phyloP scores from a whole-genome alignment of 352 stramenopile genomes.

The Phytophthora kernoviae region DNA sequence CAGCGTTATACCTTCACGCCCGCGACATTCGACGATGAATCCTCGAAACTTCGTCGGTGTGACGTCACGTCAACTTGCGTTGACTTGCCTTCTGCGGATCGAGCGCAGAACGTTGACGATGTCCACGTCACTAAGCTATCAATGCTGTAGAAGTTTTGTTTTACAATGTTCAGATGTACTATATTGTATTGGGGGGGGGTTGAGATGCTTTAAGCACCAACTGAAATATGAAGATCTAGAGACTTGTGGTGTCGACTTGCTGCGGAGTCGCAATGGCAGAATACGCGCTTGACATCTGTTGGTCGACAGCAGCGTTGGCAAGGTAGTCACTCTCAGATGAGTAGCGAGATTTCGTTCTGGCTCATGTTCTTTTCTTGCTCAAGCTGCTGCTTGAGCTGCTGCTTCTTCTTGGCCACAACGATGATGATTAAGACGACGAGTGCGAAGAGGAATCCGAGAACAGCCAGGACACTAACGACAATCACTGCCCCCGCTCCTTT shows the following conservation, averaged over 20 bases:
- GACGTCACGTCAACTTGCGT: too few species aligned
- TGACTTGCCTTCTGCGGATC: too few species aligned
- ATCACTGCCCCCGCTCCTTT: constrained; percentile 2
- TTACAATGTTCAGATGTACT: too few species aligned
- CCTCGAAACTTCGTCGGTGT: too few species aligned
- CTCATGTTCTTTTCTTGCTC: constrained; percentile 18
- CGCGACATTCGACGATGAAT: too few species aligned
- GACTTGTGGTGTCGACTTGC: background rate
- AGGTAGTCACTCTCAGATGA: constrained; percentile 23
- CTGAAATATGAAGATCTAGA: constrained; percentile 9
- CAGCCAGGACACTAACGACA: constrained; percentile 20
- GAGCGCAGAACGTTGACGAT: too few species aligned
- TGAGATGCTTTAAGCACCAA: constrained; percentile 3
- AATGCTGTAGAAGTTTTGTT: too few species aligned
- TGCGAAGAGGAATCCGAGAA: constrained; percentile 22
- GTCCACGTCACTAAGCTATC: too few species aligned
- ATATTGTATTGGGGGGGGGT: too few species aligned
- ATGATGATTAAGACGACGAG: constrained; percentile 11
- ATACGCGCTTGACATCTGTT: constrained; percentile 13
- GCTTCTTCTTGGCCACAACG: constrained; percentile 29
- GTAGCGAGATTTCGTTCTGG: constrained; percentile 2
- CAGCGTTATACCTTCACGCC: too few species aligned
- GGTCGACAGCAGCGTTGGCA: constrained; percentile 17
- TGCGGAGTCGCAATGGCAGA: constrained; percentile 12
- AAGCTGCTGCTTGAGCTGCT: constrained; percentile 18